These are phyloP conservation scores for Penicillium italicum DNA, from an alignment of 2,329 filamentous ascomycete species.

Conservation along the genomic window DNA sequence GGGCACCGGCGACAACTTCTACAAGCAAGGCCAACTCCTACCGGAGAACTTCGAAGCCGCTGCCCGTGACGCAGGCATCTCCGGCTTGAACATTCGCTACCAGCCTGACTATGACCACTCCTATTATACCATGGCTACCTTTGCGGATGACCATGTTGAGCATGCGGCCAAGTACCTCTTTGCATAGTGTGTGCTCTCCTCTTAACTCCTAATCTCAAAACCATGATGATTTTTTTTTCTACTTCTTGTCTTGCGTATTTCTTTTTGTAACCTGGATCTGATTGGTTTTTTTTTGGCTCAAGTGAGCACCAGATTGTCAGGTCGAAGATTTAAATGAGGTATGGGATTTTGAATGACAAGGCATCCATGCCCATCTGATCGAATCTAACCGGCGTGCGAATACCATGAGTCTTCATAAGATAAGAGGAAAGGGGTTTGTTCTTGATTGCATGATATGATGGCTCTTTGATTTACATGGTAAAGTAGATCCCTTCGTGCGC, in stretches of 20 bases:
- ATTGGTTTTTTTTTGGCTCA: constrained; percentile 9
- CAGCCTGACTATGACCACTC: constrained; percentile 94
- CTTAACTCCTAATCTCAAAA: neutral
- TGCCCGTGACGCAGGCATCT: constrained; percentile 69
- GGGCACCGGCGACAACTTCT: constrained; percentile 95
- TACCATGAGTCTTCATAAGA: neutral
- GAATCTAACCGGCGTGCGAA: neutral
- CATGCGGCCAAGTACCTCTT: constrained; percentile 84
- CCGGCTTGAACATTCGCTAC: constrained; percentile 73
- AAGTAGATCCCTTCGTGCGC: neutral
- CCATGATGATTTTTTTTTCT: neutral
- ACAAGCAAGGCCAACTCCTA: constrained; percentile 86
- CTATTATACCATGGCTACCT: constrained; percentile 93
- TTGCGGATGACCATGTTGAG: constrained; percentile 84
- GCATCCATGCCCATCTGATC: neutral
- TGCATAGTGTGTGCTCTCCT: constrained; percentile 48
- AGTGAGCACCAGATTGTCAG: constrained; percentile 16
- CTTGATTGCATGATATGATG: neutral
- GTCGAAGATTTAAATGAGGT: constrained; percentile 10
- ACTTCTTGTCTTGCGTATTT: neutral
- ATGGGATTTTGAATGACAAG: neutral
- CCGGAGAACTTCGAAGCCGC: constrained; percentile 88
- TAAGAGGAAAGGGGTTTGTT: neutral
- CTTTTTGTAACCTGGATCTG: constrained; percentile 11
- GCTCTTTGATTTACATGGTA: neutral